A percentile compares a stretch with the other conserved stretches of the same genome.
These are phyloP conservation scores for Lumnitzera littorea DNA, from an alignment of 345 rosid species.

Conservation along the genomic window DNA sequence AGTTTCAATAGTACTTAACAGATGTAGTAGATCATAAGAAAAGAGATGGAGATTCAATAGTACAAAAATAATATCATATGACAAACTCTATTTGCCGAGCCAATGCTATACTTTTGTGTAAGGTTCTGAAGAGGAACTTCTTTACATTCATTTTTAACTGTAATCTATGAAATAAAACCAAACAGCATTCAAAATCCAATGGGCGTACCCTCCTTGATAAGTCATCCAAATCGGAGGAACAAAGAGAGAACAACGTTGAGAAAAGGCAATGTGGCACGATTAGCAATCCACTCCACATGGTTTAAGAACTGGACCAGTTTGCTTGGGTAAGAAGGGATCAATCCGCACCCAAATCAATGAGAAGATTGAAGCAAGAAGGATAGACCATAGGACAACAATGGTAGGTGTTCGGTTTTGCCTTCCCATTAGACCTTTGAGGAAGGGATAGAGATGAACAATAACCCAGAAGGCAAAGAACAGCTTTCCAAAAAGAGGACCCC, in stretches of 20 bases:
- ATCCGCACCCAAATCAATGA: slow-evolving; percentile 92
- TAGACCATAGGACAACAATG: slow-evolving; percentile 84
- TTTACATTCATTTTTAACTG: too few species aligned
- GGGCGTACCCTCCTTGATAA: too few species aligned
- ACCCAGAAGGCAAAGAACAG: slow-evolving; percentile 92
- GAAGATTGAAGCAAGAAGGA: slow-evolving; percentile 87
- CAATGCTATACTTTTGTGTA: too few species aligned
- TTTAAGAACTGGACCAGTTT: slow-evolving; percentile 76
- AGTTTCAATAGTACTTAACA: too few species aligned
- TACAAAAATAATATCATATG: too few species aligned
- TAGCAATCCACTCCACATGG: slow-evolving; percentile 95
- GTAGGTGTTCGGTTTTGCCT: slow-evolving; percentile 89
- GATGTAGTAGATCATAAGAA: too few species aligned
- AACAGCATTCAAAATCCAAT: too few species aligned
- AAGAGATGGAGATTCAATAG: too few species aligned
- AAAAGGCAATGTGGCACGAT: slow-evolving; percentile 3
- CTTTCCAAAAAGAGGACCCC: slow-evolving; percentile 96
- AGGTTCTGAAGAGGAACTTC: too few species aligned
- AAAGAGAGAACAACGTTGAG: neutral
- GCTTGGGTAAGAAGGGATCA: slow-evolving; percentile 92
- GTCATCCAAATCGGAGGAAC: neutral
- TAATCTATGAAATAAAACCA: too few species aligned
- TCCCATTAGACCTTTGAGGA: slow-evolving; percentile 96
- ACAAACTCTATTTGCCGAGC: too few species aligned
- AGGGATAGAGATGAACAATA: slow-evolving; percentile 91